A percentile compares a stretch with the other conserved stretches of the same genome.
These are phyloP conservation scores for Phytopythium mirpurense DNA, from an alignment of 352 stramenopile genomes.

Conservation along the genomic window DNA sequence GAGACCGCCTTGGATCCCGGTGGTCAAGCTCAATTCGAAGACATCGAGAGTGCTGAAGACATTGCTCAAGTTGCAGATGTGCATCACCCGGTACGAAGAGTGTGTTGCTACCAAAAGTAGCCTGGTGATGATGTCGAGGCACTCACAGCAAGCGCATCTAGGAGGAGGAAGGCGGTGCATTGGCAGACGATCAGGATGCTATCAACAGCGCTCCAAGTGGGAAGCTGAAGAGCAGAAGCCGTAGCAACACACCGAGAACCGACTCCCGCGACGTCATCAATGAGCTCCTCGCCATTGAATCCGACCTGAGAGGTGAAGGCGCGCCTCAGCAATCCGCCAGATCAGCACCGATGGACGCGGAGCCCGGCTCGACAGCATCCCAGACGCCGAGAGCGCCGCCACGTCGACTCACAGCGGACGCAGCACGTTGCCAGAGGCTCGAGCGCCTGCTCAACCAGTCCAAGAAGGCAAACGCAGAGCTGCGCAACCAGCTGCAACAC, in stretches of 20 bases:
- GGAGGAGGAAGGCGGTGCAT: neutral
- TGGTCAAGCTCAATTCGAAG: no score
- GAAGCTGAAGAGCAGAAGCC: no score
- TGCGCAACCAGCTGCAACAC: slow-evolving; percentile 40
- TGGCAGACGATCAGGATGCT: no score
- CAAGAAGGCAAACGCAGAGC: slow-evolving; percentile 39
- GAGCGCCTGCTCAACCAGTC: slow-evolving; percentile 34
- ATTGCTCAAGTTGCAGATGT: no score
- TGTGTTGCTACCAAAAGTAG: no score
- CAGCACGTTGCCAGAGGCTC: slow-evolving; percentile 9
- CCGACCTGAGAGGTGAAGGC: neutral
- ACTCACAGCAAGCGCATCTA: neutral
- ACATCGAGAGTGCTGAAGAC: no score
- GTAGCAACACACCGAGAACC: no score
- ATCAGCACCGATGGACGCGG: neutral
- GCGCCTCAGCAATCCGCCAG: neutral
- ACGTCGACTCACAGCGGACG: neutral
- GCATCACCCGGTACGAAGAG: no score
- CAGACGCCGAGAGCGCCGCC: neutral
- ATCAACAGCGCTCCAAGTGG: no score
- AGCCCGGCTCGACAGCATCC: neutral
- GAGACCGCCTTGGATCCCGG: no score
- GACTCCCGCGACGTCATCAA: neutral
- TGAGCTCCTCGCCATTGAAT: neutral
- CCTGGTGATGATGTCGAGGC: no score